Base-by-base conservation (phyloP, 257 asterid species). In the Perilla frutescens region DNA sequence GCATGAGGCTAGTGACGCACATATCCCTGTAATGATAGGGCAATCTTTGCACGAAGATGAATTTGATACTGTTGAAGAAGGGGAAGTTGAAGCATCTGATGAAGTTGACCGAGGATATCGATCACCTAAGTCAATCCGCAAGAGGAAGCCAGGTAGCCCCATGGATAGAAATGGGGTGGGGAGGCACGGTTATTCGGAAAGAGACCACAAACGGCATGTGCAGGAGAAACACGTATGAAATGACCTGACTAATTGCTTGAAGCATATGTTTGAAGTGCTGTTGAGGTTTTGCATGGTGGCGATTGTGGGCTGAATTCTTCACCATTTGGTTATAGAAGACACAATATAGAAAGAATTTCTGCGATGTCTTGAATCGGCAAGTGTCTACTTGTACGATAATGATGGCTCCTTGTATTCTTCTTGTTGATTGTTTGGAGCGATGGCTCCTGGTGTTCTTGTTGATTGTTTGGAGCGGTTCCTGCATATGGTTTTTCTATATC, bases 131-230 rank as follows among this genome's bases (percentile, higher is more conserved):
- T 57, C 82, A 0, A 72, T 47, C 80, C 88, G 82, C 51, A 92
- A 92, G 83, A 84, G 92, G 59, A 92, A 84, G 86, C 80, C 96
- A 1, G 77, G 74, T 29, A 88, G 94, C 66, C 93, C 96, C 2
- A 65, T 80, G 40, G 94, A 81, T 45, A 83, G 89, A 54, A 84
- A 80, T 57, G 82, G 87, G 67, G 11, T 77, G 39, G 91, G 87
- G 56, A 83, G 89, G 84, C 80, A 77, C 4, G 89, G 88, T n/a
- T 79, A 87, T 81, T 79, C 90, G 5, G 97, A 91, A 62, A 84
- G 97, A 77, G 97, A 87, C 81, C 87, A 84, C 80, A 89, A 89
- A 68, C 79, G 92, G 85, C 96, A 85, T 41, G 62, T 79, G 70
- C 97, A 89, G 74, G 91, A 89, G 80, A 89, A 86, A 62, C 96